Evolutionary conservation across 2,329 filamentous ascomycete species (phyloP), one percentile per base, ranked within the genome.

Genomic region (Verticillium nonalfalfae): DNA sequence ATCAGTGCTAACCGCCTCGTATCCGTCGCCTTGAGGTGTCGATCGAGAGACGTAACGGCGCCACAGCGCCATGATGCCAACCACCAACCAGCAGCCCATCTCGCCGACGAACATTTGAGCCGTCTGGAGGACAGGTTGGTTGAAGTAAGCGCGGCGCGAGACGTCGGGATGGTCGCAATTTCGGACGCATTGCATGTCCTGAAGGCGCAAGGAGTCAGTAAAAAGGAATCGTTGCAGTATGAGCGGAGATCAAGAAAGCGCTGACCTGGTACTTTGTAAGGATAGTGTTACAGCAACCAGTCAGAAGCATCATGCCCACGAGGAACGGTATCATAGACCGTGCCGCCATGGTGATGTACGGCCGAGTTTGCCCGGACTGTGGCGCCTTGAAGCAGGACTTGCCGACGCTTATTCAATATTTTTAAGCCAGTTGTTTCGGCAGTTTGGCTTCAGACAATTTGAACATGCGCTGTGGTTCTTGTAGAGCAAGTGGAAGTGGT

Each of bases 31-130:
- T 62, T 70, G 76, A 60, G 70, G 80, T 67, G 60, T 75, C 66
- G 67, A 76, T 66, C 76, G 79, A 55, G 78, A 75, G 56, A 76
- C 68, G 68, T 84, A 84, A 65, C 82, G 84, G 57, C 81, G 80
- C 75, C 90, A 90, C 2, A 94, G 76, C 26, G 84, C 80, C 71
- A 90, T 87, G 58, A 84, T 70, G 26, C 89, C 87, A 54, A 98
- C 84, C 59, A 99, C 91, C 14, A 98, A 83, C 93, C 94, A 99
- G 79, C 93, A 96, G 65, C 93, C 94, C 83, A 91, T 90, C 75
- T 99, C 95, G 61, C 95, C 95, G 64, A 97, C 84, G 74, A 99
- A 99, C 95, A 99, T 99, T 75, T 98, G 95, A 1, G 92, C 87
- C 65, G 95, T 98, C 74, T 99, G 95, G 60, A 98, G 87, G 59